phyloP scores from a whole-genome alignment of 257 asterid species.

The Solanum tarijense region DNA sequence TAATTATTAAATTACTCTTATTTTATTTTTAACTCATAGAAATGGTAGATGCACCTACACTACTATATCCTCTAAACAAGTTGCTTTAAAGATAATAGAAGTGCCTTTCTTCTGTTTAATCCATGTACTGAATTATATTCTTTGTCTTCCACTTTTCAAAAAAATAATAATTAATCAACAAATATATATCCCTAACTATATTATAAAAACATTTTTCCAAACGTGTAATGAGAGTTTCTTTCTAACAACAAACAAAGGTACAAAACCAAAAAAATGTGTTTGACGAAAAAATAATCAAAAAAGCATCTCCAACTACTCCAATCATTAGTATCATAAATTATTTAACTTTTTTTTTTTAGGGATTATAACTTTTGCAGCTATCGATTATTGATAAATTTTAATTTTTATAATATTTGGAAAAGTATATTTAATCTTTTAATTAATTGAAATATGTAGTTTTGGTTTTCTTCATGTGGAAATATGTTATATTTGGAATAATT shows the following conservation, averaged over 20 bases:
- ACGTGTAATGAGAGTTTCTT: conserved; percentile 10
- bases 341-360: not conserved
- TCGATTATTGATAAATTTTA: not conserved
- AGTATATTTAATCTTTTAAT: not conserved
- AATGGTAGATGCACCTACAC: not conserved
- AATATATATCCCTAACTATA: not conserved
- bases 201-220: not conserved
- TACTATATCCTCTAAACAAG: not conserved
- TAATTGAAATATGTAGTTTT: not conserved
- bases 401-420: not conserved
- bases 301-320: conserved; percentile 19
- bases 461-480: not conserved
- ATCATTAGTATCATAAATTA: not conserved
- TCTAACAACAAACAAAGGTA: conserved; percentile 9
- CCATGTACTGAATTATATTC: not conserved
- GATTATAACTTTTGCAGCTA: not conserved
- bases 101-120: not conserved
- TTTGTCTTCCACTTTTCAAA: conserved; percentile 16
- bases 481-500: not conserved
- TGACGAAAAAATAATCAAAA: not conserved
- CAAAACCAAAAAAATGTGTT: not conserved
- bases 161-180: not conserved
- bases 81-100: conserved; percentile 12
- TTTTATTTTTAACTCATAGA: not conserved
- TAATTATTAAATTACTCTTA: not conserved